Evolutionary conservation across 495 filamentous ascomycete species (phyloP), one percentile per base, ranked within the genome.

Genomic region (Penicillium crystallinum): DNA sequence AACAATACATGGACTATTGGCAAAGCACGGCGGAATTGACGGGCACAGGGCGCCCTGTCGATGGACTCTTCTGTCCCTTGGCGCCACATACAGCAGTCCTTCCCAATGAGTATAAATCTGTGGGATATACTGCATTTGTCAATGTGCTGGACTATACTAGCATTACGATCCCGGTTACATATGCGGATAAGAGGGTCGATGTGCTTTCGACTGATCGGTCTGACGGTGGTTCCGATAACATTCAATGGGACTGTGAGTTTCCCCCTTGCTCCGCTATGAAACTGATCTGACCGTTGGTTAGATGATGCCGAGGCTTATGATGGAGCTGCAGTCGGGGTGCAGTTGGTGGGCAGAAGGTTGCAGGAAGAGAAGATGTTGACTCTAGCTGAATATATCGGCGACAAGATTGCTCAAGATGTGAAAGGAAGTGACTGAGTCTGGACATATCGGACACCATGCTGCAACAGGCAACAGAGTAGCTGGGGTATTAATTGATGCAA

Each of bases 1-100:
- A 83, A 57, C 72, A 76, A 38, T 86, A 87, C 54, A 75, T 83
- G 75, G 82, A 84, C 29, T 87, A 86, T 65, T 88, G 85, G 85
- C 83, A 85, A 55, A 77, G 66, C 37, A 88, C 83, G 0, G 67
- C 64, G 1, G 56, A 70, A 18, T 30, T 69, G 14, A 85, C 81
- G 1, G 71, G 73, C 9, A 85, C 79, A 2, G 82, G 81, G 11
- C 67, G 80, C 31, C 80, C 81, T 0, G 77, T 79, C 11, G 80
- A 84, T 51, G 80, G 71, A 19, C 30, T 84, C 2, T 72, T 84
- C 29, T 69, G 69, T 55, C 70, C 78, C 14, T 36, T 67, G 25
- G 74, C 74, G 17, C 64, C 73, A 14, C 67, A 72, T 45, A 71
- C 74, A 19, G 75, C 82, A 1, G 78, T 78, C 1, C 68, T 77